phyloP scores from a whole-genome alignment of 768 basidiomycete genomes.

The Pilatotrama ljubarskyi region DNA sequence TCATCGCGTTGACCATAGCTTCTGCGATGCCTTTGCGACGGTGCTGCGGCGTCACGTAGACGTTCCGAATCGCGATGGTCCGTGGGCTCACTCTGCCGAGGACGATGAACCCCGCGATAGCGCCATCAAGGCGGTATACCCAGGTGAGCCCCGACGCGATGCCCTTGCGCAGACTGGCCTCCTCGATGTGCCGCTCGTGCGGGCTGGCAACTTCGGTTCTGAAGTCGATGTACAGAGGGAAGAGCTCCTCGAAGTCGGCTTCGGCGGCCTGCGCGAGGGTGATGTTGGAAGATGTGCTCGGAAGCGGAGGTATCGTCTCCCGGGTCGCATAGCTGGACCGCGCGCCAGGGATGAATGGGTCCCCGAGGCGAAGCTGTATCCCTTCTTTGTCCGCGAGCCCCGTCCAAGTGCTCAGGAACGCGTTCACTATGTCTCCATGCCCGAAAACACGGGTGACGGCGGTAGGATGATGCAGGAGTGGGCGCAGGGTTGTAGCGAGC shows the following conservation, averaged over 20 bases:
- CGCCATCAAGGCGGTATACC: background rate
- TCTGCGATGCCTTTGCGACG: slow-evolving; percentile 24
- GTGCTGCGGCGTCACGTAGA: slow-evolving; percentile 19
- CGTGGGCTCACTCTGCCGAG: background rate
- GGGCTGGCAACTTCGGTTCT: background rate
- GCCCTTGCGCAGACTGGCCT: background rate
- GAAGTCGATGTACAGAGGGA: slow-evolving; percentile 1
- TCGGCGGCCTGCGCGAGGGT: background rate
- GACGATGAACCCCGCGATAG: background rate
- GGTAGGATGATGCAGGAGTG: background rate
- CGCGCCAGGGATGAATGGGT: background rate
- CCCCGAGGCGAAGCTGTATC: background rate
- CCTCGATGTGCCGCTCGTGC: background rate
- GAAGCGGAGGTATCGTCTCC: background rate
- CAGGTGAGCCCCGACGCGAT: background rate
- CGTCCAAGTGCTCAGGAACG: background rate
- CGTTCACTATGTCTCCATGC: background rate
- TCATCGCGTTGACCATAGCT: slow-evolving; percentile 19
- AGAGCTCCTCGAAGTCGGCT: background rate
- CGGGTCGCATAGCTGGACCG: slow-evolving; percentile 9
- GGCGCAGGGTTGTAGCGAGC: background rate
- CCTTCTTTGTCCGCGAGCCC: background rate
- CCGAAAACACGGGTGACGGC: background rate
- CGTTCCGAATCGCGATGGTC: slow-evolving; percentile 22
- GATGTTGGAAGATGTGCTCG: background rate